Conservation (phyloP, 345 rosid species). For the Fremontodendron californicum region DNA sequence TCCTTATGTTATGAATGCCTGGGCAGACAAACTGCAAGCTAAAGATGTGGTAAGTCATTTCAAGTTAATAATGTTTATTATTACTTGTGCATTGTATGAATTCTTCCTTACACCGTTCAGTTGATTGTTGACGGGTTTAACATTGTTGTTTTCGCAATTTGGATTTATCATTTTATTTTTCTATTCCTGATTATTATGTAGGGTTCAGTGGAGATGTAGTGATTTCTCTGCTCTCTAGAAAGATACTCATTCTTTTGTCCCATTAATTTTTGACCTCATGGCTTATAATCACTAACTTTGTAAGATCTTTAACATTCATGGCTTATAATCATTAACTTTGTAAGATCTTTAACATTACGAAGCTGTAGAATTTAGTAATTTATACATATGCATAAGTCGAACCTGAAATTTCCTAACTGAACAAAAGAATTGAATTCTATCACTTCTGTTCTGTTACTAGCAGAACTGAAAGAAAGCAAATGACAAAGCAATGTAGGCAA, state of each 20-base stretch:
- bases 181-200: not conserved
- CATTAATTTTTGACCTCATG: not conserved
- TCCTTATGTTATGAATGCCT: constrained; percentile 66
- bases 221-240: not conserved
- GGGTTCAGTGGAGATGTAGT: not conserved
- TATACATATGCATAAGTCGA: not conserved
- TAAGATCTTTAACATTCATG: too few relatives aligned
- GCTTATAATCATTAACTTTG: not conserved
- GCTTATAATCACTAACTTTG: too few relatives aligned
- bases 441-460: not conserved
- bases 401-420: not conserved
- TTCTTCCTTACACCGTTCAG: not conserved
- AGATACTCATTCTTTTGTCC: not conserved
- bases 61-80: not conserved
- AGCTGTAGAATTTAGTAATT: not conserved
- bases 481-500: not conserved
- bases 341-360: not conserved
- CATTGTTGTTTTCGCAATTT: not conserved
- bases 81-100: not conserved
- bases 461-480: not conserved
- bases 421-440: not conserved
- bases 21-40: constrained; percentile 79
- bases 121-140: not conserved
- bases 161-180: not conserved
- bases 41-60: constrained; percentile 63